Base-by-base conservation (phyloP, 768 basidiomycete genomes). In the Boletus sp. region DNA sequence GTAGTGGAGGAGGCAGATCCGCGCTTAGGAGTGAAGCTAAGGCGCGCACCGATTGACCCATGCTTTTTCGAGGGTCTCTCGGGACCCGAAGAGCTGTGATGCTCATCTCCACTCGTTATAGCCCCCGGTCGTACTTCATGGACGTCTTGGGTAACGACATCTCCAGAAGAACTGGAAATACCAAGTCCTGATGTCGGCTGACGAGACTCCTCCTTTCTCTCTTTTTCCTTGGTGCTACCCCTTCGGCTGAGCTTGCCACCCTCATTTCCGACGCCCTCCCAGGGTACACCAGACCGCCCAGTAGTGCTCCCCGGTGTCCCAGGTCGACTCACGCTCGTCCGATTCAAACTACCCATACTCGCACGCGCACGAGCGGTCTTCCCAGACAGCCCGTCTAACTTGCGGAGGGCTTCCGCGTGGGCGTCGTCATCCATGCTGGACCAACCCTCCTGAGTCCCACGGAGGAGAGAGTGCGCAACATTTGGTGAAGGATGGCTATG, bases 381-480 rank as follows among this genome's bases (percentile, higher is more conserved):
- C 1, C 87, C 87, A 11, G 82, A 82, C 11, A 97, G 69, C 0
- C 96, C 96, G 64, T 99, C 96, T 25, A 99, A 73, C 72, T 96
- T 97, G 51, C 94, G 83, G 34, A 99, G 77, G 9, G 93, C 92
- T 63, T 96, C 94, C 7, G 84, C 90, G 7, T 96, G 94, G 15
- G 87, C 87, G 62, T 90, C 86, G 65, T 95, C 92, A 63, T 92
- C 88, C 63, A 93, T 78, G 56, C 83, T 89, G 15, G 87, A 87
- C 90, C 90, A 93, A 27, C 92, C 92, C 68, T 92, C 87, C 68
- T 93, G 91, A 7, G 88, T 92, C 11, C 92, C 92, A 59, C 90
- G 83, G 25, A 93, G 79, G 50, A 93, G 74, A 1, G 90, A 92
- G 65, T 94, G 91, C 0, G 88, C 91, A 43, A 93, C 89, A 65